Base-by-base conservation (phyloP, 2,329 filamentous ascomycete species). In the Aspergillus sp. region DNA sequence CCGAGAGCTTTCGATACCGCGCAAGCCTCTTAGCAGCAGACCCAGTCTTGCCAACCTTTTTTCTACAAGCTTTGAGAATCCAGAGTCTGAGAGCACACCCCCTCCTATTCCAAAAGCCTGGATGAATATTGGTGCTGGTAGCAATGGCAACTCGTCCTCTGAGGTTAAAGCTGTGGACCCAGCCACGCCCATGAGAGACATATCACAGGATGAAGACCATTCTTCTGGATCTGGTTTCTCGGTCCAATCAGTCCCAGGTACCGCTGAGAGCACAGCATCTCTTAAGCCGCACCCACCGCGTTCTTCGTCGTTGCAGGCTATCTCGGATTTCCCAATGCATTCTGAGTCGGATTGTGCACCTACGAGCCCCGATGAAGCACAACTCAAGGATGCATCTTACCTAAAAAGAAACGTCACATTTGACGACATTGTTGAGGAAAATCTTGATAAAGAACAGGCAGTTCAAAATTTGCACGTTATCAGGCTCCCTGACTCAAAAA, bases 401-500 rank as follows among this genome's bases (percentile, higher is more conserved):
- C 12, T 33, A 12, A 34, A 19, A 11, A 31, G 35, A 26, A 44
- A 49, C 11, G 37, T 39, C 2, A 47, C 42, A 4, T 44, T 50
- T 29, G 46, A 47, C 8, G 42, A 50, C 10, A 39, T 50, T 7
- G n/a, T 47, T 7, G 44, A 39, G 11, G 35, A 43, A 19, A 34
- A 7, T 13, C 7, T 32, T 11, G 8, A n/a, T 7, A 8, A 40
- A 7, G 33, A 43, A 9, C 32, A 37, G 8, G 26, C 7, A 7
- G 3, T 12, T 6, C 39, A 40, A 19, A 30, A 27, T 8, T 28
- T 11, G 13, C 28, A 33, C 11, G 39, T 29, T 33, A 11, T 32
- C 19, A 46, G 26, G 26, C 13, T 47, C 7, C 42, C 46, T n/a
- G 50, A 51, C 7, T 46, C 52, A 1, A 46, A 37, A 28, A 47